These are phyloP conservation scores for Exophiala lecanii-corni DNA, from an alignment of 2,329 filamentous ascomycete species.

Conservation along the genomic window DNA sequence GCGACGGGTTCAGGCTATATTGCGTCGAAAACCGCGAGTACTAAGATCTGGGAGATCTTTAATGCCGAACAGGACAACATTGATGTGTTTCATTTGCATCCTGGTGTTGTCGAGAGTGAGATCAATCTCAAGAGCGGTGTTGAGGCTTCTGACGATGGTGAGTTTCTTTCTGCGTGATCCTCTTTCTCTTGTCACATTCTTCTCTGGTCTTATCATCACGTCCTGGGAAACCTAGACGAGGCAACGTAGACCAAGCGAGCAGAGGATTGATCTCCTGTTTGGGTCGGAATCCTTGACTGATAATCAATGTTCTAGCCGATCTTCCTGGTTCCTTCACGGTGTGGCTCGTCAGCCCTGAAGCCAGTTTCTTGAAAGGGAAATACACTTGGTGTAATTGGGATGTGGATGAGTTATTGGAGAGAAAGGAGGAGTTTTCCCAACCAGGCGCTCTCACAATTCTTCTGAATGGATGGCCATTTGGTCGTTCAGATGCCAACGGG, in stretches of 20 bases:
- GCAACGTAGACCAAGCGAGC: no score
- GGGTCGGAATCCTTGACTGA: background rate
- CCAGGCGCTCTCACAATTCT: background rate
- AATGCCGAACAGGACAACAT: constrained; percentile 28
- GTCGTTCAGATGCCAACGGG: no score
- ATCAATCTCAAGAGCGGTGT: background rate
- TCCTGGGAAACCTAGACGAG: no score
- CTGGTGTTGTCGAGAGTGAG: background rate
- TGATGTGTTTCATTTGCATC: background rate
- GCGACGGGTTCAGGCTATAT: constrained; percentile 31
- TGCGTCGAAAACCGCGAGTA: constrained; percentile 39
- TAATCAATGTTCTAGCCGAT: constrained; percentile 2
- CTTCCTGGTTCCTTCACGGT: constrained; percentile 41
- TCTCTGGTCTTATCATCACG: no score
- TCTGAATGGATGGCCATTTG: background rate
- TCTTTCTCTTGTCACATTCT: background rate
- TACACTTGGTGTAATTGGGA: constrained; percentile 50
- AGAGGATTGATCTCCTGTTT: background rate
- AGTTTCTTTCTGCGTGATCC: background rate
- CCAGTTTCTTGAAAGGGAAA: constrained; percentile 43
- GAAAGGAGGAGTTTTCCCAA: constrained; percentile 32
- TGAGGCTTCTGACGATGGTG: background rate
- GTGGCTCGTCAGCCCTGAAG: constrained; percentile 44
- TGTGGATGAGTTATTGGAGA: constrained; percentile 44
- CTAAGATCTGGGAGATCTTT: constrained; percentile 40